Conservation (phyloP, 2,329 filamentous ascomycete genomes). For the Apiospora aurea region DNA sequence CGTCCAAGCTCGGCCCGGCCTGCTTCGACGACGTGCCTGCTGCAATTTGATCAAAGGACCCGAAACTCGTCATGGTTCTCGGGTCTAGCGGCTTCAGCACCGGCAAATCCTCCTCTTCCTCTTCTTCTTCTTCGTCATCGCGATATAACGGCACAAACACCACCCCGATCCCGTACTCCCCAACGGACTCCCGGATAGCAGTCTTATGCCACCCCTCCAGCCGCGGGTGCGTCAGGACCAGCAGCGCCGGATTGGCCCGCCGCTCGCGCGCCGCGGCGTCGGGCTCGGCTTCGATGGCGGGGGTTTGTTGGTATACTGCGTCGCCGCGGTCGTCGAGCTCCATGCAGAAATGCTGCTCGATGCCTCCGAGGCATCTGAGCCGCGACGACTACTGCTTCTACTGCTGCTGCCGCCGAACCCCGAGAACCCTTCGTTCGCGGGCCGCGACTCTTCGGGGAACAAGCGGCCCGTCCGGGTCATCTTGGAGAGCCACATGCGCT, state of each 20-base stretch:
- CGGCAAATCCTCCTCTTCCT: slow-evolving; percentile 36
- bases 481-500: slow-evolving; percentile 43
- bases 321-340: background rate
- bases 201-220: slow-evolving; percentile 41
- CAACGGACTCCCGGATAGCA: slow-evolving; percentile 35
- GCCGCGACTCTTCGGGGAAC: slow-evolving; percentile 42
- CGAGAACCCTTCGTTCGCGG: slow-evolving; percentile 40
- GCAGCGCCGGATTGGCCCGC: slow-evolving; percentile 37
- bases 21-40: background rate
- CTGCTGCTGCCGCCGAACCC: slow-evolving; percentile 39
- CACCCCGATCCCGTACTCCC: slow-evolving; percentile 40
- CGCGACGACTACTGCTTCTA: slow-evolving; percentile 22
- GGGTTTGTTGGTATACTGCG: slow-evolving; percentile 3
- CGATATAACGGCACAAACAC: slow-evolving; percentile 40
- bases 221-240: slow-evolving; percentile 42
- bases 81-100: slow-evolving; percentile 39
- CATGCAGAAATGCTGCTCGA: background rate
- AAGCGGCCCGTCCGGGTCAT: slow-evolving; percentile 41
- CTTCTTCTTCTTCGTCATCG: background rate
- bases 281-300: background rate
- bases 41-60: slow-evolving; percentile 20
- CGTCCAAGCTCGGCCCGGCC: slow-evolving; percentile 29
- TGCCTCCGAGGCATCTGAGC: background rate
- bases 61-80: slow-evolving; percentile 37
- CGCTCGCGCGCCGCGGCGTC: slow-evolving; percentile 30